Evolutionary conservation across 1,139 yeast genomes (phyloP), one percentile per base, ranked within the genome.

Genomic region (Yamadazyma blattariae): DNA sequence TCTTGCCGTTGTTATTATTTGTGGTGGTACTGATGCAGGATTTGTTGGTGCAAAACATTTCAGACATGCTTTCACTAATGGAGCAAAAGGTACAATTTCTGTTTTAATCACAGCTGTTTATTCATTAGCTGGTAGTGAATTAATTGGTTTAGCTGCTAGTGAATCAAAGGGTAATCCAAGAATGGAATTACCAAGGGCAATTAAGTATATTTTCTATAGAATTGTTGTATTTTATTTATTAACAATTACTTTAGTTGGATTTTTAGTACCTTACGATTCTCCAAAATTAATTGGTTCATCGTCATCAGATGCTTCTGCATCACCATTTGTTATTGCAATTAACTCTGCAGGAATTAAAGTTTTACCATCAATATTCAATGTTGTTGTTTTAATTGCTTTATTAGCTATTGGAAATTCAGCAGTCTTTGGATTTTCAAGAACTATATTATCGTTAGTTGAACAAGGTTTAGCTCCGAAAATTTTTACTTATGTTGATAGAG

Each of bases 11-110:
- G 75, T 80, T 6, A 62, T 82, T 36, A 69, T 76, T 37, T 76
- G 83, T 55, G 94, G 94, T 46, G 88, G 82, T 37, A 77, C 79
- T 22, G 56, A 64, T 27, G 68, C 72, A 37, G 79, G 79, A 2
- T 77, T 61, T 54, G 67, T 79, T 40, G 82, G 84, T 25, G 79
- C 66, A 25, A 59, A 54, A 38, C 67, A 77, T 58, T 79, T 83
- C 82, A 67, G 62, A 39, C 49, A 67, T 28, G 74, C 85, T 0
- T 82, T 83, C 53, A 76, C 80, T 18, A 64, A 76, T 40, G 83
- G 81, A 0, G 74, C 76, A 48, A 77, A 77, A 48, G 84, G 83
- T 30, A 65, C 66, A 30, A 55, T 64, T 4, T 54, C 66, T 7
- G 72, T 67, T 16, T 57, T 67, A 32, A 56, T 68, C 37, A 58